A percentile compares a stretch with the other conserved stretches of the same genome.
Evolutionary conservation across 164 flowering plant genomes (phyloP).

Genomic region (Aristolochia californica): DNA sequence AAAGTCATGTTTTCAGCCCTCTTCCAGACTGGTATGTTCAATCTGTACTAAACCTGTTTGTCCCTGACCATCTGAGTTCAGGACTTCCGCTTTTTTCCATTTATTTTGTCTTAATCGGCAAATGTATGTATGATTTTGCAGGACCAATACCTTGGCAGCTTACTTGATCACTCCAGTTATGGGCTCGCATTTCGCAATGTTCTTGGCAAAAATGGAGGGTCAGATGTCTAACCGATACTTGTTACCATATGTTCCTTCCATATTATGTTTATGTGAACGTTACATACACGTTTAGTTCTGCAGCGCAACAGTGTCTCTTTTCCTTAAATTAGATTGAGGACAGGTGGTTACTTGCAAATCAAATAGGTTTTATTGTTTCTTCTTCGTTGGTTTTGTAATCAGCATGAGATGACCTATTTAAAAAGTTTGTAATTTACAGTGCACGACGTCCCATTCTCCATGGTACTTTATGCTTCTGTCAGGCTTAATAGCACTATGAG

Average conservation of each 20-base stretch:
- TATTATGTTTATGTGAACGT: not conserved
- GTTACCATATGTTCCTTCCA: no score
- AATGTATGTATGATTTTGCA: slow-evolving; percentile 18
- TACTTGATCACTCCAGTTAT: slow-evolving; percentile 82
- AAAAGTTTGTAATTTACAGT: no score
- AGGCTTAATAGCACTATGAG: no score
- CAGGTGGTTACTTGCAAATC: no score
- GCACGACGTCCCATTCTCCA: no score
- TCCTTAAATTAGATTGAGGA: no score
- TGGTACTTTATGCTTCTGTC: no score
- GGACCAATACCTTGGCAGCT: slow-evolving; percentile 82
- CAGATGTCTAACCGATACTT: slow-evolving; percentile 1
- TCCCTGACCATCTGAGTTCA: not conserved
- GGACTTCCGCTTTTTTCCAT: not conserved
- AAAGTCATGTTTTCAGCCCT: slow-evolving; percentile 92
- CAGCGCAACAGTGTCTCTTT: no score
- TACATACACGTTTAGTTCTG: not conserved
- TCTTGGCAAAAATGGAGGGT: slow-evolving; percentile 93
- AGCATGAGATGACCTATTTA: no score
- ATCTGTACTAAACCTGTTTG: not conserved
- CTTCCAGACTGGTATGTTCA: slow-evolving; percentile 71
- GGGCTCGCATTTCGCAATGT: slow-evolving; percentile 95
- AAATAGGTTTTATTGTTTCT: no score
- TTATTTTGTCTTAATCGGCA: slow-evolving; percentile 1
- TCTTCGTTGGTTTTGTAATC: no score